phyloP scores from a whole-genome alignment of 2,329 filamentous ascomycete genomes.

The Cordyceps militaris region DNA sequence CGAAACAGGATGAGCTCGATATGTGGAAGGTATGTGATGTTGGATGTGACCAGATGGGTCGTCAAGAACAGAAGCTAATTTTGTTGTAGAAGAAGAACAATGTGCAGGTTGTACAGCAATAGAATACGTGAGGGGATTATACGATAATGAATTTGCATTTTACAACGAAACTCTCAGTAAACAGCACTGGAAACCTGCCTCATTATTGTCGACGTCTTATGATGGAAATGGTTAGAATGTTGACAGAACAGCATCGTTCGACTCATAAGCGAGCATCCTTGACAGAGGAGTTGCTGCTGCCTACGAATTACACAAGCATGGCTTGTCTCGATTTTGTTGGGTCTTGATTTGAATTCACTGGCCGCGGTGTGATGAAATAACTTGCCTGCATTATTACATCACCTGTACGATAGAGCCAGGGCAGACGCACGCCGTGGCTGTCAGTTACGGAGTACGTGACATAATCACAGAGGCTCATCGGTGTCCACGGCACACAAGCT shows the following conservation, averaged over 20 bases:
- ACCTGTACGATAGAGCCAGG: not conserved
- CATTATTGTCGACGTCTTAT: not conserved
- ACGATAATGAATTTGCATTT: conserved; percentile 17
- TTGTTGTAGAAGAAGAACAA: conserved; percentile 75
- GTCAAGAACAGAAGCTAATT: conserved; percentile 13
- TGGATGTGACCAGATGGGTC: not conserved
- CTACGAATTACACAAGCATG: too few relatives aligned
- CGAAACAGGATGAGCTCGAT: conserved; percentile 90
- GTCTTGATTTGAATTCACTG: not conserved
- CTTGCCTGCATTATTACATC: not conserved
- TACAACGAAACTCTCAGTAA: not conserved
- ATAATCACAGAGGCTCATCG: not conserved
- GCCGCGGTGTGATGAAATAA: not conserved
- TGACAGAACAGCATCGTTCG: too few relatives aligned
- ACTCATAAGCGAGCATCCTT: too few relatives aligned
- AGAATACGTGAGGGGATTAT: conserved; percentile 22
- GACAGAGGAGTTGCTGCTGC: too few relatives aligned
- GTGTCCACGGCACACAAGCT: not conserved
- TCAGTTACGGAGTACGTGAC: not conserved
- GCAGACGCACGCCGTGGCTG: not conserved
- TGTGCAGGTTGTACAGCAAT: conserved; percentile 77
- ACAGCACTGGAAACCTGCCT: too few relatives aligned
- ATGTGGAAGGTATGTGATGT: conserved; percentile 76
- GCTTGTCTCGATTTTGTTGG: too few relatives aligned
- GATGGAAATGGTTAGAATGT: too few relatives aligned